These are phyloP conservation scores for Hypomontagnella submonticulosa DNA, from an alignment of 495 filamentous ascomycete species.

Conservation along the genomic window DNA sequence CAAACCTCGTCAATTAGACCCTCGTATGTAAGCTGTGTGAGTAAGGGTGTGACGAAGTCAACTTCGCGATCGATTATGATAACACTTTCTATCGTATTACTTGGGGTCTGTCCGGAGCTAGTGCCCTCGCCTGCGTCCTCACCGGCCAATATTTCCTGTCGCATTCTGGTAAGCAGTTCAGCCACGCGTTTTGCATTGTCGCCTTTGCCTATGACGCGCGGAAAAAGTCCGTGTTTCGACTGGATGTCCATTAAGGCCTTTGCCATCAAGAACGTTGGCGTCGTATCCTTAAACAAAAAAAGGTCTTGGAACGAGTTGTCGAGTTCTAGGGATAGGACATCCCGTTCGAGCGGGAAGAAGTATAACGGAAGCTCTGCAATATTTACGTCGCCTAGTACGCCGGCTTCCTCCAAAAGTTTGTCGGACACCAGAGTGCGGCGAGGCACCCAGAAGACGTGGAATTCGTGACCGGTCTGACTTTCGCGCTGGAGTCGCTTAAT, in stretches of 20 bases:
- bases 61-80: slow-evolving; percentile 96
- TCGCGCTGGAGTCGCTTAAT: slow-evolving; percentile 88
- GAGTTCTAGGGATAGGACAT: slow-evolving; percentile 90
- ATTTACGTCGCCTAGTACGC: slow-evolving; percentile 91
- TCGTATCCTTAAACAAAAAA: slow-evolving; percentile 91
- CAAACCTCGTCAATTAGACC: slow-evolving; percentile 95
- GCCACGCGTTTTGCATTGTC: slow-evolving; percentile 90
- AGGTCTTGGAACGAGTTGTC: slow-evolving; percentile 87
- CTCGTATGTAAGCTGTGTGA: slow-evolving; percentile 97
- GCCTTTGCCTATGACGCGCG: slow-evolving; percentile 94
- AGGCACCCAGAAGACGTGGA: slow-evolving; percentile 93
- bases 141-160: slow-evolving; percentile 84
- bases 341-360: slow-evolving; percentile 91
- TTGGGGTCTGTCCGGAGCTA: slow-evolving; percentile 81
- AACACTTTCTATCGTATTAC: slow-evolving; percentile 84
- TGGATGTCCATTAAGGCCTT: slow-evolving; percentile 96
- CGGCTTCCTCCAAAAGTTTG: slow-evolving; percentile 90
- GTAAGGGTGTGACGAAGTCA: slow-evolving; percentile 87
- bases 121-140: slow-evolving; percentile 72
- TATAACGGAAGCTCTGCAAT: slow-evolving; percentile 85
- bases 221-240: slow-evolving; percentile 90
- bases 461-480: slow-evolving; percentile 89
- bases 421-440: slow-evolving; percentile 91
- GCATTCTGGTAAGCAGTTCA: slow-evolving; percentile 91
- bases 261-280: slow-evolving; percentile 84